phyloP scores from a whole-genome alignment of 495 filamentous ascomycete genomes.

The Evernia prunastri region DNA sequence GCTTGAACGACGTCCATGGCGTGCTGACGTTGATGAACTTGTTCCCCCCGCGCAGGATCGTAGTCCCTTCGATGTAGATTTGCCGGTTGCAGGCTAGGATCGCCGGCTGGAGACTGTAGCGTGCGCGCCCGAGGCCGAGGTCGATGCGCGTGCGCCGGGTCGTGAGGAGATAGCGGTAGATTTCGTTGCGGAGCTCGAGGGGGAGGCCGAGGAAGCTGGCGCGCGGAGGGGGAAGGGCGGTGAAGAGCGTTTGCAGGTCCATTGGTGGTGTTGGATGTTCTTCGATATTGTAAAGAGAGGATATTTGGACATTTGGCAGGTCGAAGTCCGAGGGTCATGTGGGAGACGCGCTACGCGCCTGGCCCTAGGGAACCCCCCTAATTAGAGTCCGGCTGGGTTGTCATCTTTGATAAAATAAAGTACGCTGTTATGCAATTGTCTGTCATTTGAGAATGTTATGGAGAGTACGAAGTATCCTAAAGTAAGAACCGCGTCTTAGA shows the following conservation, averaged over 20 bases:
- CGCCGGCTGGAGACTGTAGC: neutral
- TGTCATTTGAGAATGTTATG: too few species aligned
- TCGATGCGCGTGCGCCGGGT: neutral
- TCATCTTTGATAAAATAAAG: too few species aligned
- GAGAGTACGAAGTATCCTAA: too few species aligned
- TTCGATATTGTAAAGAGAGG: neutral
- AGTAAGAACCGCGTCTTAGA: too few species aligned
- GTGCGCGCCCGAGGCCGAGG: neutral
- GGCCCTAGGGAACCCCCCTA: too few species aligned
- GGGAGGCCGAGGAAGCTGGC: neutral
- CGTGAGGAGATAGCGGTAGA: neutral
- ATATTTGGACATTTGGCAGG: neutral
- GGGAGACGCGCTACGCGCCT: neutral
- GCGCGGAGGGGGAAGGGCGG: neutral
- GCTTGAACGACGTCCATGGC: neutral
- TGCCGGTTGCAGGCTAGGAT: neutral
- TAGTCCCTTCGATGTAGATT: neutral
- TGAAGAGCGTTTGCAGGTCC: neutral
- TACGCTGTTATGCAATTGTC: too few species aligned
- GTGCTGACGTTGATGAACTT: neutral
- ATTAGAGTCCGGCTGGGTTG: too few species aligned
- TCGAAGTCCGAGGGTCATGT: neutral
- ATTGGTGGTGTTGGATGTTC: neutral
- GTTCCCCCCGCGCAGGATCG: neutral
- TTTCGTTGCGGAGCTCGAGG: neutral